Evolutionary conservation across 1,284 basidiomycete genomes (phyloP).

Genomic region (Polyporus tsugae): DNA sequence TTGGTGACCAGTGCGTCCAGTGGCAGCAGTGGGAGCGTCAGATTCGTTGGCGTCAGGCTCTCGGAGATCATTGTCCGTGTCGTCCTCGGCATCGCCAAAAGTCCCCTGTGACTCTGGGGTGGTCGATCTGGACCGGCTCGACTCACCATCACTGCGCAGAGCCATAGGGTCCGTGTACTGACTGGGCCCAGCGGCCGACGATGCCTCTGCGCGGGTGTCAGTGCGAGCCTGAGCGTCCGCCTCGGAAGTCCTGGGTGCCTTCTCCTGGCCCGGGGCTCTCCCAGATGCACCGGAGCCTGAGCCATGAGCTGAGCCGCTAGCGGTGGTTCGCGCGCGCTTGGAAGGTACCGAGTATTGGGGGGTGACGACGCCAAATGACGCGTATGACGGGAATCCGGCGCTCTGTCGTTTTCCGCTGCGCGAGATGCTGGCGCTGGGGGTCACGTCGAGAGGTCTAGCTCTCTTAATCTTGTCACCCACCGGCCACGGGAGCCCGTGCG

Average conservation of each 20-base stretch:
- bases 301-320: not conserved
- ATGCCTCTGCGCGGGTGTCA: no score
- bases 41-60: no score
- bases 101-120: no score
- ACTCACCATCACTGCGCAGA: no score
- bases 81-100: no score
- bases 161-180: no score
- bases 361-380: not conserved
- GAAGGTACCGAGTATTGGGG: not conserved
- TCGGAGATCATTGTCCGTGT: no score
- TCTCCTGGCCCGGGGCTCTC: not conserved
- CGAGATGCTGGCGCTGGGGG: not conserved
- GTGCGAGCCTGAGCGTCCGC: not conserved
- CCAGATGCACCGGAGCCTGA: not conserved
- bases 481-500: not conserved
- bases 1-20: no score
- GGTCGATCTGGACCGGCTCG: no score
- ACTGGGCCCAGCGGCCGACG: no score
- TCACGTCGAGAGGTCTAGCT: not conserved
- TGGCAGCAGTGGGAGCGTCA: no score
- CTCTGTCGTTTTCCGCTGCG: not conserved
- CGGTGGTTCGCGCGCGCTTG: not conserved
- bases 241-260: not conserved
- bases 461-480: not conserved
- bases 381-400: not conserved